Conservation (phyloP, 805 yeast species). For the Isabelozyma pseudorhagii region DNA sequence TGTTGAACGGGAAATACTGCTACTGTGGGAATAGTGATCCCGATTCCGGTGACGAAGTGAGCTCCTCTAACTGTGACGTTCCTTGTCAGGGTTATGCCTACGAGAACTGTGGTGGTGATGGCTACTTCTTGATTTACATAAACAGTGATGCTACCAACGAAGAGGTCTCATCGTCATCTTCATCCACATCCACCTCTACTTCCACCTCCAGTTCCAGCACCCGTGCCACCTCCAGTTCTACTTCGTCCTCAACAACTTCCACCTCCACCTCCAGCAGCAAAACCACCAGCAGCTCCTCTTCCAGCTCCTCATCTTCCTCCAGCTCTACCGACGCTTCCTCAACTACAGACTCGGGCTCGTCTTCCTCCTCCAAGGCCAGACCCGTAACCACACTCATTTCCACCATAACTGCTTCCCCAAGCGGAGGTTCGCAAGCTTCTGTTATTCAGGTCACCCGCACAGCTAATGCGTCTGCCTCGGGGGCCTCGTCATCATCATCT, state of each 20-base stretch:
- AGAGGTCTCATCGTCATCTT: conserved; percentile 7
- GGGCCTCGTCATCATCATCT: conserved; percentile 14
- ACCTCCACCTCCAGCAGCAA: background rate
- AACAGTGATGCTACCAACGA: conserved; percentile 18
- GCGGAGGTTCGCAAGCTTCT: conserved; percentile 5
- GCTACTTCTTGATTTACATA: conserved; percentile 29
- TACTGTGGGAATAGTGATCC: conserved; percentile 36
- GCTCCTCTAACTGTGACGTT: conserved; percentile 24
- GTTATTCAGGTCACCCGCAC: conserved; percentile 1
- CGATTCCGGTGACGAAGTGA: conserved; percentile 26
- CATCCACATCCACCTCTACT: conserved; percentile 4
- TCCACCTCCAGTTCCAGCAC: conserved; percentile 4
- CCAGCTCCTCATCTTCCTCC: conserved; percentile 7
- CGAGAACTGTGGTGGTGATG: conserved; percentile 38
- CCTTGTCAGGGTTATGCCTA: conserved; percentile 34
- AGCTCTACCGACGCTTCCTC: conserved; percentile 5
- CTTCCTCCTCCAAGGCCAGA: conserved; percentile 4
- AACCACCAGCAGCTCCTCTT: conserved; percentile 1
- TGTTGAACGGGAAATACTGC: conserved; percentile 33
- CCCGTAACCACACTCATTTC: conserved; percentile 2
- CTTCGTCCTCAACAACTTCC: conserved; percentile 5
- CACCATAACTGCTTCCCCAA: background rate
- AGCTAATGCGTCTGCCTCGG: conserved; percentile 3
- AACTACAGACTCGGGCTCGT: conserved; percentile 8
- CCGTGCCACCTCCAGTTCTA: conserved; percentile 7